phyloP scores from a whole-genome alignment of 192 early-diverging fungal genomes.

The Backusella macrospora region DNA sequence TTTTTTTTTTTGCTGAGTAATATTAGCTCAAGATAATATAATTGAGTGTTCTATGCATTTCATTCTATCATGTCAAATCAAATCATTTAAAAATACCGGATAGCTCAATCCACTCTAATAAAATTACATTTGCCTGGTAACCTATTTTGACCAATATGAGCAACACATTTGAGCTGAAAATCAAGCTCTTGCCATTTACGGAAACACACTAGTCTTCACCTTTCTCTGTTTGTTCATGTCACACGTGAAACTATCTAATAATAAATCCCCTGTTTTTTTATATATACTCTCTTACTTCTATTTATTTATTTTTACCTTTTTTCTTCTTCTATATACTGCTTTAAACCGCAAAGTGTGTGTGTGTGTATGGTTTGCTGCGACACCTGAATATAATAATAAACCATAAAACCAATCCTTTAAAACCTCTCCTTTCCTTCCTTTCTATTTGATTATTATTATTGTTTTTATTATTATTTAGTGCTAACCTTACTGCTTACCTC shows the following conservation, averaged over 20 bases:
- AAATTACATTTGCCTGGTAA: no score
- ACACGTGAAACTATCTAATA: slow-evolving; percentile 22
- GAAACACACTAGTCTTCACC: not conserved
- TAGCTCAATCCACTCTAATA: no score
- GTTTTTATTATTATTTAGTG: not conserved
- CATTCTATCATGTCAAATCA: slow-evolving; percentile 4
- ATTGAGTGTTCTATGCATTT: not conserved
- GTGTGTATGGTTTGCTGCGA: not conserved
- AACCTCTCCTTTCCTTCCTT: not conserved
- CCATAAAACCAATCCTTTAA: not conserved
- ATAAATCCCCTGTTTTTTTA: slow-evolving; percentile 18
- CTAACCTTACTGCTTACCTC: not conserved
- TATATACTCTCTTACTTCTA: slow-evolving; percentile 11
- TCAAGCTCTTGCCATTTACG: slow-evolving; percentile 8
- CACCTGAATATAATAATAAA: slow-evolving; percentile 2
- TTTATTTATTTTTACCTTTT: not conserved
- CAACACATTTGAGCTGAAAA: not conserved
- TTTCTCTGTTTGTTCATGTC: slow-evolving; percentile 17
- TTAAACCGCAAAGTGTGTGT: not conserved
- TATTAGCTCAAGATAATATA: not conserved
- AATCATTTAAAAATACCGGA: not conserved
- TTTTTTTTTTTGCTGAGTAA: no score
- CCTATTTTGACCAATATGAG: not conserved
- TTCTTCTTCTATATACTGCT: not conserved
- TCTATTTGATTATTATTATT: not conserved